phyloP scores from a whole-genome alignment of 257 asterid genomes.

The Forsythia suspensa region DNA sequence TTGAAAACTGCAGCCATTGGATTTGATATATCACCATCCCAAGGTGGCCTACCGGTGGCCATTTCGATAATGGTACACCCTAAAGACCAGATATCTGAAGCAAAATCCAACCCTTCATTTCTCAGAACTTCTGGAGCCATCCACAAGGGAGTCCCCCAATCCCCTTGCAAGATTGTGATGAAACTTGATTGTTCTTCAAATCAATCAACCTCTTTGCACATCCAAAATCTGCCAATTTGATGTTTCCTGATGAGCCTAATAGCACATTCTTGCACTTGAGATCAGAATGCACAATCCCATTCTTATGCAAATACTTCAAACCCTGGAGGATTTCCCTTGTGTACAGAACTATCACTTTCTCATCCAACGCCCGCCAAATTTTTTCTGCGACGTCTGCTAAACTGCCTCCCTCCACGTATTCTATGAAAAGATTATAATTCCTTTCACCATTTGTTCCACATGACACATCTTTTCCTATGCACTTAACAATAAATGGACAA shows the following conservation, averaged over 20 bases:
- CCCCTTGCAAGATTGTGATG: neutral
- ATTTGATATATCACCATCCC: slow-evolving; percentile 36
- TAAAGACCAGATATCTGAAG: slow-evolving; percentile 65
- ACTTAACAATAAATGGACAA: slow-evolving; percentile 45
- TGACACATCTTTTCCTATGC: slow-evolving; percentile 41
- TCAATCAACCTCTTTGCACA: slow-evolving; percentile 31
- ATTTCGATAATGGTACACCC: slow-evolving; percentile 69
- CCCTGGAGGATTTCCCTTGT: slow-evolving; percentile 49
- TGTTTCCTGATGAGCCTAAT: slow-evolving; percentile 36
- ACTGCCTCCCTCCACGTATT: slow-evolving; percentile 66
- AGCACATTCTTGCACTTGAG: slow-evolving; percentile 58
- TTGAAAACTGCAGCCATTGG: slow-evolving; percentile 40
- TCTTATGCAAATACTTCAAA: slow-evolving; percentile 38
- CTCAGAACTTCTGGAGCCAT: slow-evolving; percentile 68
- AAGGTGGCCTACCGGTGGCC: slow-evolving; percentile 59
- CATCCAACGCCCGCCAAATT: slow-evolving; percentile 49
- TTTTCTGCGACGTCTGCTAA: slow-evolving; percentile 43
- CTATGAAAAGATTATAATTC: slow-evolving; percentile 40
- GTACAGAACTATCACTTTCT: slow-evolving; percentile 47
- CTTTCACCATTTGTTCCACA: slow-evolving; percentile 21
- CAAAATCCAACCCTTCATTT: slow-evolving; percentile 30
- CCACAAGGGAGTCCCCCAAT: slow-evolving; percentile 64
- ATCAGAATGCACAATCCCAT: slow-evolving; percentile 57
- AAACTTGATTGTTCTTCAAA: neutral
- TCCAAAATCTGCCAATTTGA: slow-evolving; percentile 62